These are phyloP conservation scores for Terfezia boudieri DNA, from an alignment of 495 filamentous ascomycete species.

Conservation along the genomic window DNA sequence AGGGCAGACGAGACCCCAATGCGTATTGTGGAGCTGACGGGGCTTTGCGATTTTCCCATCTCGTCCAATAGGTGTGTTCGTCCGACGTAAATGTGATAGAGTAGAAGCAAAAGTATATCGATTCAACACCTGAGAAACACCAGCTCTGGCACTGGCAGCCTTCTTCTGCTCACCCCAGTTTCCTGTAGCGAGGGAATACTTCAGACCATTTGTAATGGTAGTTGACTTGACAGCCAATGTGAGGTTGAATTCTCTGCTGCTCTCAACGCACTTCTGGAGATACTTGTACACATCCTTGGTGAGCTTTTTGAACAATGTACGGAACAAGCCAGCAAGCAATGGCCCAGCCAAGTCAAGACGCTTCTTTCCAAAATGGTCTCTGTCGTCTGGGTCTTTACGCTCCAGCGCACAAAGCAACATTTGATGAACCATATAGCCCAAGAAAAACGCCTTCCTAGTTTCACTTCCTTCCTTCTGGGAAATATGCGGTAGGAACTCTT, in stretches of 20 bases:
- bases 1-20: slow-evolving; percentile 95
- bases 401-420: slow-evolving; percentile 80
- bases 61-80: slow-evolving; percentile 91
- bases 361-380: slow-evolving; percentile 99
- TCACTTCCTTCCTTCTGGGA: slow-evolving; percentile 92
- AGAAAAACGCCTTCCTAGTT: slow-evolving; percentile 90
- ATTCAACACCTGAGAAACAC: slow-evolving; percentile 95
- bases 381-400: slow-evolving; percentile 77
- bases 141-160: slow-evolving; percentile 75
- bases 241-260: slow-evolving; percentile 64
- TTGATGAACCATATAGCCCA: slow-evolving; percentile 95
- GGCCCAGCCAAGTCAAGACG: slow-evolving; percentile 87
- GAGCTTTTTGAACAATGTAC: slow-evolving; percentile 63
- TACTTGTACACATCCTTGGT: slow-evolving; percentile 75
- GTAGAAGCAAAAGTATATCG: slow-evolving; percentile 94
- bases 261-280: slow-evolving; percentile 77
- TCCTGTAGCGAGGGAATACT: slow-evolving; percentile 93
- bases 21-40: slow-evolving; percentile 91
- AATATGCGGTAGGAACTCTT: slow-evolving; percentile 89
- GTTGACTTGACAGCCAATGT: slow-evolving; percentile 75
- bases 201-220: slow-evolving; percentile 76
- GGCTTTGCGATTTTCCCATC: slow-evolving; percentile 98
- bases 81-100: slow-evolving; percentile 83
- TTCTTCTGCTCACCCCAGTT: slow-evolving; percentile 99
- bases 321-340: slow-evolving; percentile 78